A percentile compares a stretch with the other conserved stretches of the same genome.
These are phyloP conservation scores for Xylaria sp. DNA, from an alignment of 2,329 filamentous ascomycete species.

Conservation along the genomic window DNA sequence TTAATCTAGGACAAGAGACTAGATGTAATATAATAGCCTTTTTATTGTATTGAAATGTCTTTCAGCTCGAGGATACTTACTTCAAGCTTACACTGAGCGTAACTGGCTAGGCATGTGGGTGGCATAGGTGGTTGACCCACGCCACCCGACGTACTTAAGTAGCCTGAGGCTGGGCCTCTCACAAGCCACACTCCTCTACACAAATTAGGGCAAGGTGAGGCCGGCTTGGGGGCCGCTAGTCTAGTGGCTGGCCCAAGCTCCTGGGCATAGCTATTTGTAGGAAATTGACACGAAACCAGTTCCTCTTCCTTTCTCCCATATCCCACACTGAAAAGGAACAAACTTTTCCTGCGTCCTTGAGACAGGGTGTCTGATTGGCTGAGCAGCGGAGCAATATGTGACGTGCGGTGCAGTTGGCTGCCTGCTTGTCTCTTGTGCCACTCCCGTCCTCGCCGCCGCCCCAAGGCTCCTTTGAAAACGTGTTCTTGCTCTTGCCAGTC, in stretches of 20 bases:
- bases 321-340: slow-evolving; percentile 20
- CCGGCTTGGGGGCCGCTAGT: not conserved
- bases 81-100: no score
- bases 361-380: slow-evolving; percentile 33
- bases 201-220: slow-evolving; percentile 16
- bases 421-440: slow-evolving; percentile 34
- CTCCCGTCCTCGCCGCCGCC: slow-evolving; percentile 29
- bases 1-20: no score
- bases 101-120: no score
- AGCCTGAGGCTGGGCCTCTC: no score
- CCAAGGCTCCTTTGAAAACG: slow-evolving; percentile 31
- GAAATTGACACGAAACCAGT: slow-evolving; percentile 34
- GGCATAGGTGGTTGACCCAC: no score
- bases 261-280: not conserved
- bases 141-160: no score
- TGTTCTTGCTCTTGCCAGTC: slow-evolving; percentile 29
- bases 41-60: no score
- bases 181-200: slow-evolving; percentile 8
- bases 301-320: slow-evolving; percentile 27
- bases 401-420: slow-evolving; percentile 35
- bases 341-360: not conserved
- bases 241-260: slow-evolving; percentile 21
- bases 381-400: slow-evolving; percentile 40
- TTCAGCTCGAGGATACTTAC: no score
- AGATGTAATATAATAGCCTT: no score